Conservation (phyloP, 805 yeast species). For the Saccharomycopsis schoenii region DNA sequence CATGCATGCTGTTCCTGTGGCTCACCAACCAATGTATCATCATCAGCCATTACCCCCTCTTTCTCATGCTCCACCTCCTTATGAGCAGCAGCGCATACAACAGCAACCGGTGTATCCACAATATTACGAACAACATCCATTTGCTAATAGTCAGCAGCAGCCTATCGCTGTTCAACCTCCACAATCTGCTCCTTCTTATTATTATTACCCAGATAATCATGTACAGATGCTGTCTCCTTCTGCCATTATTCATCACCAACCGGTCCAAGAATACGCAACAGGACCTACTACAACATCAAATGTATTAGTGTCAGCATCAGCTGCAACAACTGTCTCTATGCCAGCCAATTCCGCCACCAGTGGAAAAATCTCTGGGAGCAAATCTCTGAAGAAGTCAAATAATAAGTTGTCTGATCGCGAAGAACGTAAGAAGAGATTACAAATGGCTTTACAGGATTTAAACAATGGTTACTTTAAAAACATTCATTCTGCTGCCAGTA, state of each 20-base stretch:
- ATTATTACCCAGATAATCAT: neutral
- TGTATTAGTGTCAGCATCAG: neutral
- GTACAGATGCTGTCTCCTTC: neutral
- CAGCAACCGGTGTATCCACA: neutral
- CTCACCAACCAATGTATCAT: neutral
- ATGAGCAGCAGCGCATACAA: neutral
- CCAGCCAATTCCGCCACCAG: neutral
- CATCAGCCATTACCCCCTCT: neutral
- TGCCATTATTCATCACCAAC: neutral
- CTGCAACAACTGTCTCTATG: neutral
- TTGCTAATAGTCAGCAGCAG: neutral
- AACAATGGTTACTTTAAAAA: slow-evolving; percentile 15
- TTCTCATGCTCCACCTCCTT: neutral
- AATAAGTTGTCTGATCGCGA: neutral
- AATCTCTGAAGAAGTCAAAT: neutral
- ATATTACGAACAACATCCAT: neutral
- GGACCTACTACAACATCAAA: neutral
- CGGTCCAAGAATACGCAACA: neutral
- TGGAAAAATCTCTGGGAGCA: neutral
- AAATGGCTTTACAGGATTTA: slow-evolving; percentile 11
- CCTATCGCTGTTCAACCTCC: neutral
- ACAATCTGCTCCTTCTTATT: neutral
- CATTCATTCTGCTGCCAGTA: slow-evolving; percentile 18
- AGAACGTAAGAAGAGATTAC: slow-evolving; percentile 14
- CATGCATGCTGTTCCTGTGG: neutral